Conservation (phyloP, 2,329 filamentous ascomycete genomes). For the Hymenoscyphus infarciens region DNA sequence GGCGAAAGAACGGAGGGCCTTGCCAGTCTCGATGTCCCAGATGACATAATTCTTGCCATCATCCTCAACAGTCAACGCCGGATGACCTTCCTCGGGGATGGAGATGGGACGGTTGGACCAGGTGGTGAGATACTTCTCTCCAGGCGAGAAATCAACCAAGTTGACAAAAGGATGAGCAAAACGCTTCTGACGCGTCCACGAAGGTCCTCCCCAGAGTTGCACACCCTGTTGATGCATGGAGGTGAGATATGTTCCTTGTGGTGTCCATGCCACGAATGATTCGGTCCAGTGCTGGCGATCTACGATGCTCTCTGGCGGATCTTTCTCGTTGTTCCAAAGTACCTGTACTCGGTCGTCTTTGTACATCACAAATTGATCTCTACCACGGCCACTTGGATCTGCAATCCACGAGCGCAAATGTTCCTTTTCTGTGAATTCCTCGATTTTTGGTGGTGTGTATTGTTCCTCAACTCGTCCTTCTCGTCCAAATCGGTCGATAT, state of each 20-base stretch:
- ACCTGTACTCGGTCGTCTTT: slow-evolving; percentile 88
- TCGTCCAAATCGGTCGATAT: slow-evolving; percentile 92
- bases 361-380: slow-evolving; percentile 96
- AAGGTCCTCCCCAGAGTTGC: slow-evolving; percentile 89
- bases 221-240: slow-evolving; percentile 96
- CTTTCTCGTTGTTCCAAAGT: slow-evolving; percentile 98
- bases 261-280: slow-evolving; percentile 97
- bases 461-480: slow-evolving; percentile 92
- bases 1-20: slow-evolving; percentile 88
- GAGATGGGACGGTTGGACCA: slow-evolving; percentile 95
- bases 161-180: slow-evolving; percentile 96
- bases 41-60: slow-evolving; percentile 99
- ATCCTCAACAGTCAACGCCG: slow-evolving; percentile 81
- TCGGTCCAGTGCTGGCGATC: slow-evolving; percentile 97
- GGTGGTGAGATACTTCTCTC: slow-evolving; percentile 89
- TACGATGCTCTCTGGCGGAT: slow-evolving; percentile 80
- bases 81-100: slow-evolving; percentile 83
- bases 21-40: slow-evolving; percentile 89
- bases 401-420: slow-evolving; percentile 91
- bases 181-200: slow-evolving; percentile 85
- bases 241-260: slow-evolving; percentile 86
- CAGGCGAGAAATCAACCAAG: slow-evolving; percentile 90
- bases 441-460: slow-evolving; percentile 76
- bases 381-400: slow-evolving; percentile 72
- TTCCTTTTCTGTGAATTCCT: slow-evolving; percentile 86